These are phyloP conservation scores for Actinomortierella wolfii DNA, from an alignment of 371 early-diverging fungal genomes.

Conservation along the genomic window DNA sequence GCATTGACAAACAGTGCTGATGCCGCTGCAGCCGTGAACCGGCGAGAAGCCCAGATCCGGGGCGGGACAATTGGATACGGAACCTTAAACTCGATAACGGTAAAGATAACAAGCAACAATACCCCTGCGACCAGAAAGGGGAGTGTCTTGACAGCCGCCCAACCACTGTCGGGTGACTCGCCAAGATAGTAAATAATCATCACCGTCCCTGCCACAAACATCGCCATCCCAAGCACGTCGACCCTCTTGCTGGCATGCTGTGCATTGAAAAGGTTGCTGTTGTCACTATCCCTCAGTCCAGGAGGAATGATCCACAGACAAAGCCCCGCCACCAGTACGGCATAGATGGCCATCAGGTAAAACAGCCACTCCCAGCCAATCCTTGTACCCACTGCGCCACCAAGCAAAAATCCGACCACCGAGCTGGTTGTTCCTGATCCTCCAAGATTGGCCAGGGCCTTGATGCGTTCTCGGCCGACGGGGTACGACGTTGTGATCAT, in stretches of 20 bases:
- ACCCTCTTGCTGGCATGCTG: too few species aligned
- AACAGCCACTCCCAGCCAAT: slow-evolving; percentile 55
- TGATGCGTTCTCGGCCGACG: slow-evolving; percentile 32
- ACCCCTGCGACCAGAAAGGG: slow-evolving; percentile 44
- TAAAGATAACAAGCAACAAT: slow-evolving; percentile 32
- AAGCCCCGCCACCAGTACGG: slow-evolving; percentile 17
- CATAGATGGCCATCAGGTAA: slow-evolving; percentile 48
- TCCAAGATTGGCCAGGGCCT: slow-evolving; percentile 31
- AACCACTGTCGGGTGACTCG: slow-evolving; percentile 23
- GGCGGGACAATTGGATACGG: slow-evolving; percentile 47
- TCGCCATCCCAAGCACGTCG: slow-evolving; percentile 20
- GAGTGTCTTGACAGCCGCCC: slow-evolving; percentile 29
- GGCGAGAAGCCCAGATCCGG: slow-evolving; percentile 41
- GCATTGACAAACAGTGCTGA: slow-evolving; percentile 36
- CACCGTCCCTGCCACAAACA: slow-evolving; percentile 19
- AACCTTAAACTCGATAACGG: slow-evolving; percentile 38
- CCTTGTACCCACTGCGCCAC: slow-evolving; percentile 34
- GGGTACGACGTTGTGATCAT: slow-evolving; percentile 22
- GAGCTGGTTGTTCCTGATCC: slow-evolving; percentile 27
- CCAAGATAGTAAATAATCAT: slow-evolving; percentile 25
- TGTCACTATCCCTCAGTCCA: slow-evolving; percentile 13
- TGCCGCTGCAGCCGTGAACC: slow-evolving; percentile 33
- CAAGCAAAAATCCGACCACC: slow-evolving; percentile 25
- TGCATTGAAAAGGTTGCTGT: neutral
- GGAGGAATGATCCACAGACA: slow-evolving; percentile 18